Conservation (phyloP, 768 basidiomycete species). For the Boletus rubroflammeus region DNA sequence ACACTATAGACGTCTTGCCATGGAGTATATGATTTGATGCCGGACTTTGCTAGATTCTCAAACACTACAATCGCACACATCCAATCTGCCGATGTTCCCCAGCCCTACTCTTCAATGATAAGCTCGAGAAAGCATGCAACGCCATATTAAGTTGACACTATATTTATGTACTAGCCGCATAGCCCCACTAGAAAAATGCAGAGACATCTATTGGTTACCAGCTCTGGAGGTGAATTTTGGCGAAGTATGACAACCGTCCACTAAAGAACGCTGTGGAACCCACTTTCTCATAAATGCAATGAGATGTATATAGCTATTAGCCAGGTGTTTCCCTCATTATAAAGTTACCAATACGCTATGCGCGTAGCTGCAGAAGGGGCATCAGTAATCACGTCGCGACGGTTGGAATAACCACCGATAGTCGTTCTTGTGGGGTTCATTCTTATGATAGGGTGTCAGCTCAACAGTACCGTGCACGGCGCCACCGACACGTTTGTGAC, state of each 20-base stretch:
- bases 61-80: not conserved
- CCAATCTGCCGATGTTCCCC: not conserved
- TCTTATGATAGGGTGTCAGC: not conserved
- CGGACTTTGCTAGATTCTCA: not conserved
- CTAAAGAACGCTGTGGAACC: not conserved
- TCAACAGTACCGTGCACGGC: not conserved
- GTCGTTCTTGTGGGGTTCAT: not conserved
- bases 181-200: not conserved
- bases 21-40: not conserved
- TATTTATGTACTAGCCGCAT: not conserved
- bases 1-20: not conserved
- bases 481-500: not conserved
- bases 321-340: no score
- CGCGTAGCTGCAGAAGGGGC: not conserved
- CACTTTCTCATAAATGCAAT: not conserved
- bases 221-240: not conserved
- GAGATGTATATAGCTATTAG: not conserved
- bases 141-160: not conserved
- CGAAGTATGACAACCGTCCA: not conserved
- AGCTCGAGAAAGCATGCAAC: not conserved
- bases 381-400: not conserved
- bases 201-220: not conserved
- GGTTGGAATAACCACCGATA: not conserved
- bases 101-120: not conserved
- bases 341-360: not conserved